Percentiles rank a stretch among this genome's conserved stretches.
Conservation (phyloP, 176 grass and related monocot species). For the Oryza meyeriana region DNA sequence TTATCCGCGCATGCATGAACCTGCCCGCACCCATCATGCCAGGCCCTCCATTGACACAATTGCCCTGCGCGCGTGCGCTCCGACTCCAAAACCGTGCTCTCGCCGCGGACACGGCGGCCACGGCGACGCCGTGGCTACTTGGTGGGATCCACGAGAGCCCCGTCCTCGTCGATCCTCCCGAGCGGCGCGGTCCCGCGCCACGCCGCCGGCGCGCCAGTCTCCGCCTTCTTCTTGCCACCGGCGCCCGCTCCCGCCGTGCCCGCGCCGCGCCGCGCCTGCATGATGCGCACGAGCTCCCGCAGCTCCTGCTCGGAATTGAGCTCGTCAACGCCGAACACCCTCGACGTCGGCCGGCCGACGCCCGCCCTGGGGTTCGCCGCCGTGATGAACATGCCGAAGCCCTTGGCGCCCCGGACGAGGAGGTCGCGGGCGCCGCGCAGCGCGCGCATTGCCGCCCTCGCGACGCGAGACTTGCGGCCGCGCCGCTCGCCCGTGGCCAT, state of each 20-base stretch:
- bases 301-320: background rate
- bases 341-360: slow-evolving; percentile 18
- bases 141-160: background rate
- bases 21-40: too few species aligned
- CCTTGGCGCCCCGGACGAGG: slow-evolving; percentile 11
- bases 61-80: background rate
- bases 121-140: background rate
- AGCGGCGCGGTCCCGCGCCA: background rate
- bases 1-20: too few species aligned
- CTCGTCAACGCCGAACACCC: background rate
- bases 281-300: slow-evolving; percentile 12
- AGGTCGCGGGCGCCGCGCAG: slow-evolving; percentile 29
- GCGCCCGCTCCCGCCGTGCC: background rate
- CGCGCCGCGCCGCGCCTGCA: background rate
- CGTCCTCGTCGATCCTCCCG: slow-evolving; percentile 13
- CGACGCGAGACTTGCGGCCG: background rate
- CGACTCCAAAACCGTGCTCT: background rate
- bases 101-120: background rate
- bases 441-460: background rate
- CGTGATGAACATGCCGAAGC: slow-evolving; percentile 11
- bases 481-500: background rate
- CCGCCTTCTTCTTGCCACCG: background rate
- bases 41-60: background rate
- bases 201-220: background rate
- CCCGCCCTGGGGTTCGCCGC: slow-evolving; percentile 22